Evolutionary conservation across 305 asterid species (phyloP), one percentile per base, ranked within the genome.

Genomic region (Fraxinus greggii): DNA sequence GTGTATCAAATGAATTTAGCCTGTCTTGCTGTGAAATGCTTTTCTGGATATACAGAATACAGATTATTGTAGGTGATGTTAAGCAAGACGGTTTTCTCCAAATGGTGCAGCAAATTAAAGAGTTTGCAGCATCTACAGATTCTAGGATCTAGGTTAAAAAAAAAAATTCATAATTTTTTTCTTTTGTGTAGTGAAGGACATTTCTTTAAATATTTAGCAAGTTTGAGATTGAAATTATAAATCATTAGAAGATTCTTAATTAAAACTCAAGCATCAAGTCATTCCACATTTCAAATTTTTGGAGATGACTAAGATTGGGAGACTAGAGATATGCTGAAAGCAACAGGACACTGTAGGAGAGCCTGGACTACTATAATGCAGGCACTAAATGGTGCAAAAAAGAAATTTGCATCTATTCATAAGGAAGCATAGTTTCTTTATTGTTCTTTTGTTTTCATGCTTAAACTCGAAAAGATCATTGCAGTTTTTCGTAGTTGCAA

Each of bases 391-490:
- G 65, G 12, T 56, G 65, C 28, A 56, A 63, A 63, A 63, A 63
- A 0, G 19, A 24, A 65, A n/a, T 56, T 78, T 78, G 56, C 32
- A 31, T 31, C 5, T 56, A 26, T 56, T 5, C 81, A 35, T 26
- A 5, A 4, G 31, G 76, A 65, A 63, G 19, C 29, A 10, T 48
- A 12, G 69, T 35, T 72, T 13, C 70, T 69, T 45, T 70, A 29
- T 48, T 35, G 6, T 61, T 28, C 15, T 29, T n/a, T 32, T 19
- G n/a, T 40, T 78, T 81, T 35, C 84, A 78, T 45, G 79, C 72
- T 80, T 72, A 78, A 48, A 42, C 79, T 65, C 61, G 23, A 51
- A 19, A 21, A 63, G 63, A 40, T 65, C 56, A 45, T 72, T 45
- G 15, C 70, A 12, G 24, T 73, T 84, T 54, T 45, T 15, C 38